Evolutionary conservation across 1,139 yeast species (phyloP), one percentile per base, ranked within the genome.

Genomic region (Ogataea hybrid): DNA sequence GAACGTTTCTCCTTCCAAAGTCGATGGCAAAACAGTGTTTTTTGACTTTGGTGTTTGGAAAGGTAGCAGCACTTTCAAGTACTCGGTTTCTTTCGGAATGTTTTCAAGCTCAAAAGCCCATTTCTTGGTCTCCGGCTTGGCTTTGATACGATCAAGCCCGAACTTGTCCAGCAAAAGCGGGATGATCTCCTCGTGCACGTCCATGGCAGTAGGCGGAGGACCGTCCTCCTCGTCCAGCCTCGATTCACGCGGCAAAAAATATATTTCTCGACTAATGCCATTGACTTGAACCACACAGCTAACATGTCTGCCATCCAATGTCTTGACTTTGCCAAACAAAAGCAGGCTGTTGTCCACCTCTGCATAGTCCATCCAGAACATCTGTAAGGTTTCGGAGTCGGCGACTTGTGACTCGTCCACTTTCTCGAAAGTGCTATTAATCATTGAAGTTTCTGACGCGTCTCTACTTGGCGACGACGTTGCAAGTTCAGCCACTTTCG

Each of bases 281-380:
- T 75, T 77, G 14, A 92, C 69, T 57, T 87, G 92, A 12, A 90
- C 79, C 66, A 88, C 81, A 15, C 87, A 88, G 2, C 96, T 85
- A 3, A 82, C 85, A 28, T 75, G 62, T 12, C 71, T 69, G 1
- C 78, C 81, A 41, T 81, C 80, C 22, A 71, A 69, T 5, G 89
- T 73, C 48, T 71, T 68, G 8, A 83, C 73, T 58, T 89, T 89
- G 40, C 99, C 99, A 60, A 85, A 92, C n/a, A 92, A 69, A 14
- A 88, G 66, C 32, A 94, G 65, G 0, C 81, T 67, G 50, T 75
- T 75, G 44, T 83, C 88, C 16, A 84, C 77, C 59, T 92, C 97
- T 33, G 85, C 74, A 61, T 81, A 89, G 61, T 94, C 99, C 29
- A 85, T 67, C 97, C 97, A 94, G 60, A 76, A 92, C 81, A 92